Evolutionary conservation across 257 asterid species (phyloP), one percentile per base, ranked within the genome.

Genomic region (Solanum chiquidenum): DNA sequence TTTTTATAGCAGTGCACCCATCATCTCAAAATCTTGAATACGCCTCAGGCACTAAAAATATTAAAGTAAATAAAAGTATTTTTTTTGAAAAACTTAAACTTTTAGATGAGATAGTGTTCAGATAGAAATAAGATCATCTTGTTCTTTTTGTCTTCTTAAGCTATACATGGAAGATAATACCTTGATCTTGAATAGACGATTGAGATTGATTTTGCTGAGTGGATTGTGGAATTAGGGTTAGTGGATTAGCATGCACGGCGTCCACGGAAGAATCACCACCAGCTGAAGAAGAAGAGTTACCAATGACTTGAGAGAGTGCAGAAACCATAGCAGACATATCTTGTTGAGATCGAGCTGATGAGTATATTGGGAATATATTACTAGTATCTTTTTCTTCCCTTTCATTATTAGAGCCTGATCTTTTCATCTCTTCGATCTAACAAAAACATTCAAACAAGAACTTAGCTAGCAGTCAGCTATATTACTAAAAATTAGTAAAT

Each of bases 241-340:
- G 12, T 29, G 90, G 60, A 82, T 49, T 86, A 16, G 69, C 91
- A 66, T 35, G 82, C 37, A 49, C n/a, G 8, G 35, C 9, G 25
- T 58, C 72, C 33, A 23, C 3, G 9, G 88, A 52, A n/a, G 75
- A 42, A 84, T 62, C 33, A 58, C 25, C 25, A 18, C 85, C 71
- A 1, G 89, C 73, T 13, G 64, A 72, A 20, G 79, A 55, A 12
- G 88, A 89, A 18, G 91, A 86, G 88, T 72, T 89, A 13, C 99
- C 98, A 49, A 95, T 92, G 44, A 96, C 99, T 91, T 93, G 99
- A 77, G 99, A 96, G 66, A 96, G 99, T 7, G 92, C 98, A 75
- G 94, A 90, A 87, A 96, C 98, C 93, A 96, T 94, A 86, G 94
- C 95, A 12, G 96, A 91, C 98, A 93, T 96, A 73, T 96, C 98